Base-by-base conservation (phyloP, 2,329 filamentous ascomycete genomes). In the Xylaria multiplex region DNA sequence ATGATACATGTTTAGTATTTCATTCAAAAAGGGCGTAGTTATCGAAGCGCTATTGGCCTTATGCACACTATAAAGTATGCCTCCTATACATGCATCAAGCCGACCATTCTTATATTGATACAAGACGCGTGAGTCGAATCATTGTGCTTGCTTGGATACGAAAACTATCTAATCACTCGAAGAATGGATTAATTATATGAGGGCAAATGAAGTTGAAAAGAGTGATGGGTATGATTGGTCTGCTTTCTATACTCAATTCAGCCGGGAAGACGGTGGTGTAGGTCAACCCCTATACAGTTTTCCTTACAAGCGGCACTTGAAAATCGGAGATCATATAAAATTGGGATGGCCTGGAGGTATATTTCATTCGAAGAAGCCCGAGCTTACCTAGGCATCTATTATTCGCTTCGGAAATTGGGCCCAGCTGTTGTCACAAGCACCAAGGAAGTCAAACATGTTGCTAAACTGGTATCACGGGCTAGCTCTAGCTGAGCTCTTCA, bases 391-490 rank as follows among this genome's bases (percentile, higher is more conserved):
- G 9, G 42, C 24, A 16, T 19, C 24, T 8, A 19, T 30, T 30
- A 32, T 8, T 32, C 40, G 6, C 57, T 59, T 24, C 14, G 42
- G 22, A 50, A 9, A 7, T 32, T 30, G 2, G n/a, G 27, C 35
- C 48, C 24, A 22, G 13, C 19, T 13, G 19, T n/a, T 4, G 43
- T 40, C 7, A 13, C 9, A 11, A 40, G 24, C 30, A 37, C 35
- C 16, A 40, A 46, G 9, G 11, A 19, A 22, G 7, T 49, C 50
- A 55, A 54, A 19, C 5, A 64, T 64, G 62, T 22, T 55, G 50
- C 32, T n/a, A 43, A 64, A 37, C 19, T 64, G 55, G 62, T 48
- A 60, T 48, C 49, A 37, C 42, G 62, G 62, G 49, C 56, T 60
- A 27, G n/a, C 40, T 42, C 40, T 64, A 50, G 40, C 30, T 37